Conservation (phyloP, 148 eudicot species). For the Suaeda aralocaspica region DNA sequence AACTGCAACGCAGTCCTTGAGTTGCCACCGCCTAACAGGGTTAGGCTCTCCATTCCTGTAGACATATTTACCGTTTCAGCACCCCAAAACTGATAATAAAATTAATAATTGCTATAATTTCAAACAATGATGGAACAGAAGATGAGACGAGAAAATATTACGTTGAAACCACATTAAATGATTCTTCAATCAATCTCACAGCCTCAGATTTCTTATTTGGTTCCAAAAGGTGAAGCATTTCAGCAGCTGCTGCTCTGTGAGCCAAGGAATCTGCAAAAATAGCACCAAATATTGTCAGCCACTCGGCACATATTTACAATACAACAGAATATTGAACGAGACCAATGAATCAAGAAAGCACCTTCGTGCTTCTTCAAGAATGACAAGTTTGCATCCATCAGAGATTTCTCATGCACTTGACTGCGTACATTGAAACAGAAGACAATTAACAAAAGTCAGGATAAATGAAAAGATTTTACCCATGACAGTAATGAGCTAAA, state of each 20-base stretch:
- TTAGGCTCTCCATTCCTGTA: constrained; percentile 60
- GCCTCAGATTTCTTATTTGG: constrained; percentile 74
- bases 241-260: constrained; percentile 93
- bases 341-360: constrained; percentile 16
- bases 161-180: constrained; percentile 48
- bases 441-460: background rate
- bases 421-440: constrained; percentile 32
- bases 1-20: constrained; percentile 66
- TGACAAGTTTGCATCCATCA: constrained; percentile 61
- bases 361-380: constrained; percentile 85
- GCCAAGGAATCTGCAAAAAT: constrained; percentile 66
- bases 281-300: constrained; percentile 5
- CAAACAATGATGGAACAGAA: background rate
- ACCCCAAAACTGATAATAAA: background rate
- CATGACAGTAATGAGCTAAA: background rate
- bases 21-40: constrained; percentile 54
- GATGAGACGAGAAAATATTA: constrained; percentile 29
- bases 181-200: constrained; percentile 64
- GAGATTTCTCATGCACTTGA: constrained; percentile 71
- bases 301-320: background rate
- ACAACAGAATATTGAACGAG: background rate
- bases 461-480: background rate
- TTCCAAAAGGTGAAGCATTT: constrained; percentile 71
- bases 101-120: background rate
- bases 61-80: background rate